Base-by-base conservation (phyloP, 495 filamentous ascomycete species). In the Chaetomium fimeti region DNA sequence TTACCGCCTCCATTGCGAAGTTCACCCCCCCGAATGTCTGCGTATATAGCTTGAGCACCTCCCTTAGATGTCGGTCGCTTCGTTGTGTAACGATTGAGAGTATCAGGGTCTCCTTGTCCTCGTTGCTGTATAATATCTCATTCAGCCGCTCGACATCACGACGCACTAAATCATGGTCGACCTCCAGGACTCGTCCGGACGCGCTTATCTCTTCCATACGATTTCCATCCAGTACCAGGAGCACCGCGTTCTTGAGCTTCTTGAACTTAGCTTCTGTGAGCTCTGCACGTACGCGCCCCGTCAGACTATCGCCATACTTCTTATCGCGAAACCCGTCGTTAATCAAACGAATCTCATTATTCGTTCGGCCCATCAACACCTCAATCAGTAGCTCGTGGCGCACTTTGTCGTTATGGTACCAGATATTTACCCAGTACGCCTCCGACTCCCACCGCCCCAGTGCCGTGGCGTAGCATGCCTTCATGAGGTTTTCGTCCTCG, bases 371-470 rank as follows among this genome's bases (percentile, higher is more conserved):
- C 83, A 98, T 94, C 16, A 98, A 78, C 13, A 87, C 85, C 73
- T 98, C 94, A 69, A 98, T 97, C 51, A 98, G 83, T 22, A 98
- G 78, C 73, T 98, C 91, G 22, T 91, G 85, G 2, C 91, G 83
- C 3, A 85, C 89, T 67, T 89, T 91, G 64, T 91, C 88, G 42
- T 89, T 88, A 73, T 98, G 94, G 78, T 98, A 98, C 87, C 93
- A 98, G 76, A 90, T 95, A 70, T 98, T 98, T 48, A 94, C 93
- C 91, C 94, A 98, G 81, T 94, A 97, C 2, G 91, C 92, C 74
- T 98, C 94, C 57, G 85, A 87, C 78, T 97, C 94, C 89, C 91
- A 98, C 51, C 86, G 82, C 2, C 95, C 94, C 0, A 98, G 85
- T 11, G 94, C 93, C 6, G 90, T 92, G 5, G 91, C 89, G 73